Evolutionary conservation across 2,329 filamentous ascomycete species (phyloP), one percentile per base, ranked within the genome.

Genomic region (Fusarium verrucosum): DNA sequence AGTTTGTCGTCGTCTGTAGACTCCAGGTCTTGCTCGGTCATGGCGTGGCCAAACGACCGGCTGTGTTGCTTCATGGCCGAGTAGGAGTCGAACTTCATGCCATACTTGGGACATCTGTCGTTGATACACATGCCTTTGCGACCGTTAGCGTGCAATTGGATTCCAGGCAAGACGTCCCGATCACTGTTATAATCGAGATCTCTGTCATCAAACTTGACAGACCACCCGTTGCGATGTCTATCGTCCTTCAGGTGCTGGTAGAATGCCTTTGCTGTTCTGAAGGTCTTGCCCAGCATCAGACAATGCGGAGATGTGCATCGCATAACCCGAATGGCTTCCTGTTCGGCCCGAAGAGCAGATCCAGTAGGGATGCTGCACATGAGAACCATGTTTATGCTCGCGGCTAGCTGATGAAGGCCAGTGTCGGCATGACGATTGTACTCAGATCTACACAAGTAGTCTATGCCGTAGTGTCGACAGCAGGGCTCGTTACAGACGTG

Each of bases 371-470:
- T 17, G 8, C 28, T 43, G 0, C n/a, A 25, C 2, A 66, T 19
- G 1, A 73, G 57, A 0, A 16, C 30, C 7, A 50, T 33, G 30
- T 65, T 52, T 19, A 70, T 4, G 14, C 35, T 46, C 6, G 37
- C 17, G 1, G 70, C 71, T 3, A 58, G 8, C 13, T 70, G 72
- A 1, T 62, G 35, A 11, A 11, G n/a, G 2, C 25, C 28, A 0
- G 58, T 59, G 1, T 58, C 47, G 7, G 20, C 19, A 7, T 74
- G 72, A 10, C 66, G 45, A 2, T 13, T 28, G 7, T 50, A 64
- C 16, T 73, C 64, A 1, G 69, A 71, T 4, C 23, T 32, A 17
- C 58, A 49, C 7, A 46, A 43, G 20, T 64, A 74, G n/a, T 71
- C 49, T 3, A 14, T 50, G 2, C 58, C 58, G 2, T 57, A 63